Evolutionary conservation across 1,284 basidiomycete genomes (phyloP).

Genomic region (Moniliella sp.): DNA sequence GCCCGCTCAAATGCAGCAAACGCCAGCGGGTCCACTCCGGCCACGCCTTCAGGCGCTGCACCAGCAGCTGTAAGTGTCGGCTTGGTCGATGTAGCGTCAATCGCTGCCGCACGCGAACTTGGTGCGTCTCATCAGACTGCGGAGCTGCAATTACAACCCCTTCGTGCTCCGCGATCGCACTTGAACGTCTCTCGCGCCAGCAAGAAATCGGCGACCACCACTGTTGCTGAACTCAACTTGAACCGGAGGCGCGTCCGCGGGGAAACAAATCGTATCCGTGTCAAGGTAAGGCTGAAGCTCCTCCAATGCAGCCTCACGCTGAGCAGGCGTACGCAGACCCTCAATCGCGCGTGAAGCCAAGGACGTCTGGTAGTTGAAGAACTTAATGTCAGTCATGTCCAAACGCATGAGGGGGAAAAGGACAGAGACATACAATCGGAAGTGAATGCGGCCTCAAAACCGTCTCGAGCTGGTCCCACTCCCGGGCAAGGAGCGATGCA

Average conservation of each 20-base stretch:
- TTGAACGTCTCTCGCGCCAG: slow-evolving; percentile 55
- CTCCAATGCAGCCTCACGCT: slow-evolving; percentile 48
- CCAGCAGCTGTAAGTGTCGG: no score
- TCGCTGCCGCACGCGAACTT: slow-evolving; percentile 4
- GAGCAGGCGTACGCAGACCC: slow-evolving; percentile 44
- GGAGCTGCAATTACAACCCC: slow-evolving; percentile 8
- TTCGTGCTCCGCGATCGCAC: slow-evolving; percentile 9
- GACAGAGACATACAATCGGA: slow-evolving; percentile 49
- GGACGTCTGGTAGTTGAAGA: slow-evolving; percentile 68
- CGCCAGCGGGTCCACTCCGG: no score
- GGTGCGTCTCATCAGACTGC: slow-evolving; percentile 6
- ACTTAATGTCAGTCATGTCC: not conserved
- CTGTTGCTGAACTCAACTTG: slow-evolving; percentile 60
- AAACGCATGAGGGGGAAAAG: slow-evolving; percentile 3
- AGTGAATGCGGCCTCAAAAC: slow-evolving; percentile 71
- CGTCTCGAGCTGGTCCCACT: slow-evolving; percentile 82
- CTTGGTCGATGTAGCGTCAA: no score
- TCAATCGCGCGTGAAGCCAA: slow-evolving; percentile 73
- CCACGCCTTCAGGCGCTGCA: no score
- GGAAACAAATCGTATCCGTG: slow-evolving; percentile 86
- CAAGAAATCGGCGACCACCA: slow-evolving; percentile 73
- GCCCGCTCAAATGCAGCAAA: slow-evolving; percentile 60
- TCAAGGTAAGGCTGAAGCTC: slow-evolving; percentile 66
- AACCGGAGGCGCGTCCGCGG: slow-evolving; percentile 51
- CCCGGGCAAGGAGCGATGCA: slow-evolving; percentile 66